Evolutionary conservation across 2,329 filamentous ascomycete genomes (phyloP).

Genomic region (Colletotrichum tanaceti): DNA sequence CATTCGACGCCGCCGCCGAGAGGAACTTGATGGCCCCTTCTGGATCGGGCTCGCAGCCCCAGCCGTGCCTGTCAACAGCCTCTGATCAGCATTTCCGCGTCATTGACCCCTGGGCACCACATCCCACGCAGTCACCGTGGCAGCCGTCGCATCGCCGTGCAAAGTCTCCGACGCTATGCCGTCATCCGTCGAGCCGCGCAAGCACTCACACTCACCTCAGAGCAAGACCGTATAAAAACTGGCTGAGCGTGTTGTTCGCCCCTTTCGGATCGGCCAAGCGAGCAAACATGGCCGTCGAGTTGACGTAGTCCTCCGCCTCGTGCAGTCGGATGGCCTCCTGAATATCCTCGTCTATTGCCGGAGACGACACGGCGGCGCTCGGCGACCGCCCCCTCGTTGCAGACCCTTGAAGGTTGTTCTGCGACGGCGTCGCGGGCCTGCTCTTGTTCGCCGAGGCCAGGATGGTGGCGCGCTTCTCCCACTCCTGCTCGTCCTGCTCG

Average conservation of each 20-base stretch:
- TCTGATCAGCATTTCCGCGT: constrained; percentile 15
- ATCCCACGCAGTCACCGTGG: constrained; percentile 3
- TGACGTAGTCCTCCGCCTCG: constrained; percentile 81
- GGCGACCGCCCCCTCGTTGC: constrained; percentile 37
- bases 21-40: constrained; percentile 84
- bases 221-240: constrained; percentile 95
- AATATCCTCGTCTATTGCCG: constrained; percentile 76
- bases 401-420: constrained; percentile 23
- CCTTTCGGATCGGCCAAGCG: constrained; percentile 84
- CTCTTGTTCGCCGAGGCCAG: constrained; percentile 75
- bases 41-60: constrained; percentile 83
- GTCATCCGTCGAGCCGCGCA: constrained; percentile 21
- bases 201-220: constrained; percentile 76
- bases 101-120: constrained; percentile 2
- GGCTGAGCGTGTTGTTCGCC: constrained; percentile 91
- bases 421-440: constrained; percentile 54
- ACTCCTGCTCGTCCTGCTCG: constrained; percentile 74
- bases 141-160: constrained; percentile 1
- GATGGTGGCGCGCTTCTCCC: constrained; percentile 94
- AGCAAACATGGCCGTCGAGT: constrained; percentile 88
- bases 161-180: constrained; percentile 10
- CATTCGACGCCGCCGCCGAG: constrained; percentile 88
- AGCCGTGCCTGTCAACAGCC: constrained; percentile 78
- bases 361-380: constrained; percentile 56
- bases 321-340: constrained; percentile 96